Conservation (phyloP, 2,329 filamentous ascomycete genomes). For the Cytospora schulzeri region DNA sequence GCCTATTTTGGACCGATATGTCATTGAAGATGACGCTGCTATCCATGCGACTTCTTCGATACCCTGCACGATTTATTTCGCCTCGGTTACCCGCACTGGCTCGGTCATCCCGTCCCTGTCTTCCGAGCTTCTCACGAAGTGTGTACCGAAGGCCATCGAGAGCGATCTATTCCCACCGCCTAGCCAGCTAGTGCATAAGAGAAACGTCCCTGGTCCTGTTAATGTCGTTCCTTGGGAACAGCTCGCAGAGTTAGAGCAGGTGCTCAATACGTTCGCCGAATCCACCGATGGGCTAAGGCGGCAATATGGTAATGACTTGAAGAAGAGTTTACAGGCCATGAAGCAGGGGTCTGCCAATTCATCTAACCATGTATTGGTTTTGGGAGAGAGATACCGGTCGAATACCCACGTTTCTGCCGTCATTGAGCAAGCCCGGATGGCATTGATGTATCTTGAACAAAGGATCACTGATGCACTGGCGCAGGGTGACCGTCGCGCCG, state of each 20-base stretch:
- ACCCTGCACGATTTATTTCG: fast-evolving
- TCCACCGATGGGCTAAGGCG: background rate
- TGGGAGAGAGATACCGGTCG: background rate
- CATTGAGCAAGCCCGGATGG: background rate
- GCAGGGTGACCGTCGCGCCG: background rate
- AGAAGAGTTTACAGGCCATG: background rate
- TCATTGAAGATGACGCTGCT: too few relatives aligned
- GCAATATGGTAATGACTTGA: constrained; percentile 5
- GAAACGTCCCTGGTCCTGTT: background rate
- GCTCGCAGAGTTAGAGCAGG: background rate
- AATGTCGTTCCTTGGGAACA: background rate
- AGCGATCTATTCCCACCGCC: background rate
- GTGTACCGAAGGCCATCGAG: fast-evolving
- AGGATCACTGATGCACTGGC: background rate
- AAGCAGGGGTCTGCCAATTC: background rate
- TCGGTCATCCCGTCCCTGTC: constrained; percentile 1
- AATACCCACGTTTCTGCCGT: background rate
- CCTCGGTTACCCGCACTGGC: background rate
- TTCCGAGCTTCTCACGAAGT: background rate
- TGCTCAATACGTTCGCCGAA: background rate
- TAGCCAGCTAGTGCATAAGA: background rate
- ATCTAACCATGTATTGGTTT: fast-evolving
- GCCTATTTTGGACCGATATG: constrained; percentile 36
- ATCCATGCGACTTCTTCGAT: background rate
- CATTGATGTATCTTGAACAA: background rate